Percentiles rank a stretch among this genome's conserved stretches.
Conservation (phyloP, 371 early-diverging fungal species). For the Saksenaea oblongispora region DNA sequence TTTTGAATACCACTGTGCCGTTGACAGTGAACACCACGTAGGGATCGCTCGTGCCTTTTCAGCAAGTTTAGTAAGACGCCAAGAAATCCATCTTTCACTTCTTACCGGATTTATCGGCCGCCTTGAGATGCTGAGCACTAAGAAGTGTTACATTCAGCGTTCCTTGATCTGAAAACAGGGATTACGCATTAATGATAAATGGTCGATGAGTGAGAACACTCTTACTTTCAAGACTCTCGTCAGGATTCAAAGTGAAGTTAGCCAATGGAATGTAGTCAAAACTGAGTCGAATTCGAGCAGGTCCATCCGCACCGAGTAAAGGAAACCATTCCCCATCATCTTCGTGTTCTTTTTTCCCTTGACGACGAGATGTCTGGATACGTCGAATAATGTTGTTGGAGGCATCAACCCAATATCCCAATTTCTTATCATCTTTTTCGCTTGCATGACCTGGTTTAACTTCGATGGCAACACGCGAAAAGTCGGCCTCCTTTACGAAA, state of each 20-base stretch:
- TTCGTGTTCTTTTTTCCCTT: slow-evolving; percentile 6
- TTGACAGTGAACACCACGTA: slow-evolving; percentile 75
- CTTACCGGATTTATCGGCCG: slow-evolving; percentile 50
- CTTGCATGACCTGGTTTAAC: slow-evolving; percentile 30
- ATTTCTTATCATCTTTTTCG: slow-evolving; percentile 30
- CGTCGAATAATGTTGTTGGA: slow-evolving; percentile 31
- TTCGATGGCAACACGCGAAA: slow-evolving; percentile 55
- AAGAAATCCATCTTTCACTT: not conserved
- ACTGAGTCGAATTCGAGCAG: slow-evolving; percentile 48
- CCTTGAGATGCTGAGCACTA: slow-evolving; percentile 46
- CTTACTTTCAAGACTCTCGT: slow-evolving; percentile 63
- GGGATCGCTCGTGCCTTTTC: slow-evolving; percentile 76
- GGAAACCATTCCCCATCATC: slow-evolving; percentile 44
- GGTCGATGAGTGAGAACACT: not conserved
- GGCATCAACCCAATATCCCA: slow-evolving; percentile 43
- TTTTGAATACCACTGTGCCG: slow-evolving; percentile 79
- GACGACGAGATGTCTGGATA: slow-evolving; percentile 18
- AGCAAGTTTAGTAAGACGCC: not conserved
- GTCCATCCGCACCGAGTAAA: slow-evolving; percentile 32
- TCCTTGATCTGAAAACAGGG: slow-evolving; percentile 44
- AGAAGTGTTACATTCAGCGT: slow-evolving; percentile 49
- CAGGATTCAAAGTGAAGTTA: slow-evolving; percentile 47
- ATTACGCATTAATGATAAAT: not conserved
- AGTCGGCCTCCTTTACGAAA: slow-evolving; percentile 64
- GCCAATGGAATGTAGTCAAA: slow-evolving; percentile 56